Evolutionary conservation across 2,329 filamentous ascomycete genomes (phyloP), one percentile per base, ranked within the genome.

Genomic region (Shiraia bambusicola): DNA sequence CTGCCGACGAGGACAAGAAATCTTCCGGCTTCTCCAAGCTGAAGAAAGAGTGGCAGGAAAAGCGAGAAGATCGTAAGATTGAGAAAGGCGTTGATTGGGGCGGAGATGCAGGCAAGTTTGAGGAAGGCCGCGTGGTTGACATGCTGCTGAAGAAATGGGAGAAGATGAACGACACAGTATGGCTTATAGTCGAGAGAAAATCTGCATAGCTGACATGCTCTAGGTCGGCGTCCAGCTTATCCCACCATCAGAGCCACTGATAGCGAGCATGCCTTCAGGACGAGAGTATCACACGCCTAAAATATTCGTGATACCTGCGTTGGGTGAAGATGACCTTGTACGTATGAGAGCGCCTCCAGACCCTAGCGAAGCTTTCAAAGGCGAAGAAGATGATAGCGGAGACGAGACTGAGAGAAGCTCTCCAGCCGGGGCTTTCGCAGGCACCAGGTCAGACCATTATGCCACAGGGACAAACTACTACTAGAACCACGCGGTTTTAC

Each of bases 81-180:
- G 88, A 92, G 54, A 89, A 82, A 62, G 86, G 82, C 32, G 72
- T 68, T 3, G 71, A 72, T 19, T 93, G 88, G 88, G 91, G 91
- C 0, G 75, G 84, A 32, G 91, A 96, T 69, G 92, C 85, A 0
- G 92, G 93, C 1, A 84, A 81, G 56, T 71, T 88, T 13, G 93
- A 97, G 66, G 93, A 98, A 70, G 82, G 78, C 2, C 78, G 90
- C 40, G 86, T 97, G 2, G 76, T 96, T 37, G 87, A 93, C 57
- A 88, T 93, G 82, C 72, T 98, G 25, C 81, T 94, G 56, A 78
- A 76, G 27, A 96, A 95, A 66, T 96, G 93, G 92, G 82, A 81
- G 48, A 93, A 90, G 71, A 82, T 90, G 69, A 98, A 98, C 62
- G 89, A 96, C 67, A 95, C 88, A 13, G 88, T 94, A 71, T 72